phyloP scores from a whole-genome alignment of 768 basidiomycete genomes.

The Leccinum ochraceum region DNA sequence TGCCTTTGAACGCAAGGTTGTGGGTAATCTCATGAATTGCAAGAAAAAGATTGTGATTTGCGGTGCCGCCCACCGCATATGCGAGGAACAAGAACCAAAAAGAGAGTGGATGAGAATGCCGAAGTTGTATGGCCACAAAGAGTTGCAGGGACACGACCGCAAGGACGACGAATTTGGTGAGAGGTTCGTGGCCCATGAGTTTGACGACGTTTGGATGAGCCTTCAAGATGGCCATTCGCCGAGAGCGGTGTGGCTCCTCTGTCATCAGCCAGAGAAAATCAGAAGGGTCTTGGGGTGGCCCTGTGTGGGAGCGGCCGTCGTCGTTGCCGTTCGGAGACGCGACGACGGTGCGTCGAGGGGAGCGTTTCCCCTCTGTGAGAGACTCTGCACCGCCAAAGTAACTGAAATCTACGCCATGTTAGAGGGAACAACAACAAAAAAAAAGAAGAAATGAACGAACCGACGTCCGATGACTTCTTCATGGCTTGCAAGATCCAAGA shows the following conservation, averaged over 20 bases:
- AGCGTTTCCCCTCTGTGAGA: conserved; percentile 52
- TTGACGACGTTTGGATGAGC: conserved; percentile 95
- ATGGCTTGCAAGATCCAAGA: conserved; percentile 5
- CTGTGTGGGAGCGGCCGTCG: conserved; percentile 43
- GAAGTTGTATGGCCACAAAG: conserved; percentile 59
- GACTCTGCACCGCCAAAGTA: conserved; percentile 85
- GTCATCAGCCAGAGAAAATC: conserved; percentile 98
- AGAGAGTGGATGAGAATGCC: conserved; percentile 68
- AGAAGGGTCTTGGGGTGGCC: conserved; percentile 68
- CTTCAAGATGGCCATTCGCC: conserved; percentile 88
- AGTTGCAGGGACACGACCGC: conserved; percentile 81
- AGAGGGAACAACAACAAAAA: no score
- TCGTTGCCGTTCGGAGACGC: conserved; percentile 40
- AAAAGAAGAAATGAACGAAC: conserved; percentile 12
- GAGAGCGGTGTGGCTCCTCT: conserved; percentile 92
- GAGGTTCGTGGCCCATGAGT: conserved; percentile 93
- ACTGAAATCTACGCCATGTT: conserved; percentile 59
- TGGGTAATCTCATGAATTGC: conserved; percentile 99
- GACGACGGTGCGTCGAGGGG: conserved; percentile 53
- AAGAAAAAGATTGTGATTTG: conserved; percentile 97
- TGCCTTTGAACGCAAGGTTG: conserved; percentile 87
- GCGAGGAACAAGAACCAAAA: conserved; percentile 72
- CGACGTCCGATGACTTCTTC: conserved; percentile 19
- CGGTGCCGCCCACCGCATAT: conserved; percentile 89
- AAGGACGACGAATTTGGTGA: conserved; percentile 90